phyloP scores from a whole-genome alignment of 2,329 filamentous ascomycete species.

The Fusarium sp. region DNA sequence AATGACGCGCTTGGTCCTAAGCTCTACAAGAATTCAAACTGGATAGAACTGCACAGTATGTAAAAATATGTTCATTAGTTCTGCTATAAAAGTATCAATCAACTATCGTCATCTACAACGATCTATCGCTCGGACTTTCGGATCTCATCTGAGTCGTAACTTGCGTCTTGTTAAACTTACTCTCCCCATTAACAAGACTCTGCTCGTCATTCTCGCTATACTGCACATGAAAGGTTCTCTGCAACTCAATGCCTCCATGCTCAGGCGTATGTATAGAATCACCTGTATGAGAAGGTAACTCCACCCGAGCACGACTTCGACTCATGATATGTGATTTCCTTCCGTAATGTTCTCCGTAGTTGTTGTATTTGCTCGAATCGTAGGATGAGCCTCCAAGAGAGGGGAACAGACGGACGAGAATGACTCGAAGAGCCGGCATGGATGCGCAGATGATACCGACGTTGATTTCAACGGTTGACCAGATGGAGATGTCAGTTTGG shows the following conservation, averaged over 20 bases:
- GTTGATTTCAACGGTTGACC: conserved; percentile 51
- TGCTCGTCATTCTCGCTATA: conserved; percentile 41
- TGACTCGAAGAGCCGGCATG: conserved; percentile 45
- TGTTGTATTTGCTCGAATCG: conserved; percentile 40
- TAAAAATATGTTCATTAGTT: not conserved
- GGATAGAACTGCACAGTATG: too few relatives aligned
- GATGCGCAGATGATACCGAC: conserved; percentile 51
- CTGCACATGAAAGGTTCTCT: conserved; percentile 37
- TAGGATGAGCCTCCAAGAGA: conserved; percentile 38
- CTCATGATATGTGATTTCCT: conserved; percentile 35
- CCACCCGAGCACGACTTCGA: conserved; percentile 30
- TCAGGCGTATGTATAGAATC: conserved; percentile 28
- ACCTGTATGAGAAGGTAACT: conserved; percentile 30
- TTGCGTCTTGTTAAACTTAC: conserved; percentile 13
- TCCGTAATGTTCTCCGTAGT: conserved; percentile 33
- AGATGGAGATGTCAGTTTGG: conserved; percentile 43
- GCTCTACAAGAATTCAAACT: not conserved
- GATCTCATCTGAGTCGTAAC: conserved; percentile 19
- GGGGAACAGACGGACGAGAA: conserved; percentile 46
- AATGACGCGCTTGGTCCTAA: accelerated
- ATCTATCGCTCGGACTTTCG: conserved; percentile 12
- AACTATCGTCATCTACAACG: not conserved
- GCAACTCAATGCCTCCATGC: conserved; percentile 39
- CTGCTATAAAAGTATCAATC: not conserved
- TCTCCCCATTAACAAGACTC: conserved; percentile 22